These are phyloP conservation scores for Lippia alba DNA, from an alignment of 305 asterid species.

Conservation along the genomic window DNA sequence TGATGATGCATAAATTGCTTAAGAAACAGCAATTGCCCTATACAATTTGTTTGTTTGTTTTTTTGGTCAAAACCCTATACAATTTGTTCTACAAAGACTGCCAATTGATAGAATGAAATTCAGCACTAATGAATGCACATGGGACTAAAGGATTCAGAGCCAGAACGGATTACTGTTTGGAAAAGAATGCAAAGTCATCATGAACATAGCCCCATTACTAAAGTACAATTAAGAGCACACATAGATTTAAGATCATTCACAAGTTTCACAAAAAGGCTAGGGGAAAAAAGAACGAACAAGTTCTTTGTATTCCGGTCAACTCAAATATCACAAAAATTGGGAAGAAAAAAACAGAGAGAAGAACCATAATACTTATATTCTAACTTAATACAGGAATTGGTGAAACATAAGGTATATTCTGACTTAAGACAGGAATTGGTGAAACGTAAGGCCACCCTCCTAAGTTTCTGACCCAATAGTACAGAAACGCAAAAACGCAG, in stretches of 20 bases:
- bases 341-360: neutral
- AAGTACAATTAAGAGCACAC: neutral
- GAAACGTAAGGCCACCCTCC: neutral
- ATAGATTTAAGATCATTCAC: neutral
- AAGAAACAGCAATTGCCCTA: conserved; percentile 10
- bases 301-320: conserved; percentile 1
- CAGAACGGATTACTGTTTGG: neutral
- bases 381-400: neutral
- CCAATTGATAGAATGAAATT: conserved; percentile 1
- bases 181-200: neutral
- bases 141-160: conserved; percentile 15
- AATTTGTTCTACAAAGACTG: neutral
- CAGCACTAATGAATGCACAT: conserved; percentile 23
- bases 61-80: no score
- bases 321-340: conserved; percentile 12
- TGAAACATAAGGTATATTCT: neutral
- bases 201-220: neutral
- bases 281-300: neutral
- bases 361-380: neutral
- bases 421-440: neutral
- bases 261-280: neutral
- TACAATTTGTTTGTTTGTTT: conserved; percentile 4
- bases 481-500: neutral
- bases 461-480: conserved; percentile 1
- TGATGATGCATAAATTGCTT: neutral